phyloP scores from a whole-genome alignment of 176 grass and related monocot species.

The Eragrostis nindensis region DNA sequence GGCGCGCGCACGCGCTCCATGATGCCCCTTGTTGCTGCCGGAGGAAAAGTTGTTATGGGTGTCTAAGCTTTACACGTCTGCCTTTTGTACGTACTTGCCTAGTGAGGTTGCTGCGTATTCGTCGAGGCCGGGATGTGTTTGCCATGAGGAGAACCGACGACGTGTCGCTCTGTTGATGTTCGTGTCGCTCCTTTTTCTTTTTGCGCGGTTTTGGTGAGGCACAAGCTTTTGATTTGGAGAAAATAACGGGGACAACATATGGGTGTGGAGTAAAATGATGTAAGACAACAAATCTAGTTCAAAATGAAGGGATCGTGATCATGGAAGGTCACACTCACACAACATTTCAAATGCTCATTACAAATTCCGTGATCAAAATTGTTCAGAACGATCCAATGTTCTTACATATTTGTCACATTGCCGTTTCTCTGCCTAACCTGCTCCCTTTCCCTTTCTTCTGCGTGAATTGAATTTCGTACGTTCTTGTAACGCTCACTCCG shows the following conservation, averaged over 20 bases:
- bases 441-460: too few species aligned
- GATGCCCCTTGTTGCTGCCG: not conserved
- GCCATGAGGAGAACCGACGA: not conserved
- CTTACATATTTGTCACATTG: too few species aligned
- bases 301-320: not conserved
- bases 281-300: too few species aligned
- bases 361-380: not conserved
- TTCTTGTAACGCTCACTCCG: too few species aligned
- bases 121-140: not conserved
- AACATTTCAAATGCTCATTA: not conserved
- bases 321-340: not conserved
- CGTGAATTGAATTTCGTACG: too few species aligned
- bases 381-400: too few species aligned
- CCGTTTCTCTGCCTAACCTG: too few species aligned
- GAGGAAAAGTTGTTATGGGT: not conserved
- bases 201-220: too few species aligned
- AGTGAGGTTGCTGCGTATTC: not conserved
- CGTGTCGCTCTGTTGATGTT: not conserved
- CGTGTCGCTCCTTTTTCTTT: not conserved
- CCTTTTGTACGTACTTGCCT: constrained; percentile 25
- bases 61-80: not conserved
- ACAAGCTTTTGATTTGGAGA: too few species aligned
- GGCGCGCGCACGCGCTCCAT: not conserved
- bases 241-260: too few species aligned
- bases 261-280: too few species aligned